Conservation (phyloP, 2,329 filamentous ascomycete genomes). For the Aspergillus aculeatinus region DNA sequence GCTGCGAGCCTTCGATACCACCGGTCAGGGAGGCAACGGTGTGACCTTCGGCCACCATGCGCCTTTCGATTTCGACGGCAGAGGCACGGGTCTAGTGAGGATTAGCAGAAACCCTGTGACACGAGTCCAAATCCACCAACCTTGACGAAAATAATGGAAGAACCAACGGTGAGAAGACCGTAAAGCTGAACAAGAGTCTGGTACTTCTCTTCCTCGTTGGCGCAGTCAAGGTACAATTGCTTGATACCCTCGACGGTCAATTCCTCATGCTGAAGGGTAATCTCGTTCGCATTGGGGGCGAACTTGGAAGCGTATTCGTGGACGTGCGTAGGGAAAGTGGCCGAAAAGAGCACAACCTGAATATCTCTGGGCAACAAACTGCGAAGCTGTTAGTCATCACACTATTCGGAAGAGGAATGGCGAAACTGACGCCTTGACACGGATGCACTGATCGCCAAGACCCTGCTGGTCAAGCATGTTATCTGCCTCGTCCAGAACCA, state of each 20-base stretch:
- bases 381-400: constrained; percentile 7
- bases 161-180: constrained; percentile 91
- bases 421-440: constrained; percentile 74
- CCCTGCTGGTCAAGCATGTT: constrained; percentile 98
- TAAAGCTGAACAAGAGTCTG: constrained; percentile 88
- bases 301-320: constrained; percentile 80
- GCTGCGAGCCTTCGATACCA: constrained; percentile 77
- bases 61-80: constrained; percentile 77
- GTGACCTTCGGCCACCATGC: constrained; percentile 87
- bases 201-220: constrained; percentile 79
- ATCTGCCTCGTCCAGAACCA: constrained; percentile 95
- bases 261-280: constrained; percentile 85
- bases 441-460: constrained; percentile 88
- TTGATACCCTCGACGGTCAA: constrained; percentile 96
- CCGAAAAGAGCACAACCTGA: constrained; percentile 95
- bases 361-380: constrained; percentile 71
- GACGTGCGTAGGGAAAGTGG: constrained; percentile 85
- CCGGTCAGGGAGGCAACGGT: constrained; percentile 88
- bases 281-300: constrained; percentile 79
- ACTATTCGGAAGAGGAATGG: background rate
- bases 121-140: constrained; percentile 48
- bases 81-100: constrained; percentile 72
- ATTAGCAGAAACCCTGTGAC: constrained; percentile 19
- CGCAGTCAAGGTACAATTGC: constrained; percentile 95
- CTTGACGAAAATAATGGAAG: constrained; percentile 96